These are phyloP conservation scores for Venturia carpophila DNA, from an alignment of 2,329 filamentous ascomycete genomes.

Conservation along the genomic window DNA sequence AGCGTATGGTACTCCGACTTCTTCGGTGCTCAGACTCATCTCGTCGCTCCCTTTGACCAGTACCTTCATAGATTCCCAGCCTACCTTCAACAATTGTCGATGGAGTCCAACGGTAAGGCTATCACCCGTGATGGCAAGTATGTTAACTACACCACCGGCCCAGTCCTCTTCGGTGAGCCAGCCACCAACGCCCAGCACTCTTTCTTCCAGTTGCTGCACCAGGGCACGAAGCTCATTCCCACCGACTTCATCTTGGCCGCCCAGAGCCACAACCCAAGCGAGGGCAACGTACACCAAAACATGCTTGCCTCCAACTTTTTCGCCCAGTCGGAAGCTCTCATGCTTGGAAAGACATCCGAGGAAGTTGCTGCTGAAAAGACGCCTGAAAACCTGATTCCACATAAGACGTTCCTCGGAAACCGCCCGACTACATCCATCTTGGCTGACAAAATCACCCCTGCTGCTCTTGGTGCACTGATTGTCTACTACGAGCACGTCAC, in stretches of 20 bases:
- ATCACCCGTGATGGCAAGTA: slow-evolving; percentile 81
- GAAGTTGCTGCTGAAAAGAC: slow-evolving; percentile 70
- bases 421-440: slow-evolving; percentile 92
- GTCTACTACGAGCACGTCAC: slow-evolving; percentile 99
- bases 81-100: slow-evolving; percentile 97
- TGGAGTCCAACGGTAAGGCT: slow-evolving; percentile 99
- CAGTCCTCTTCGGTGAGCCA: slow-evolving; percentile 94
- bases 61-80: slow-evolving; percentile 98
- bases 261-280: slow-evolving; percentile 92
- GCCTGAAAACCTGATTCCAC: slow-evolving; percentile 70
- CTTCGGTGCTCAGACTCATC: slow-evolving; percentile 94
- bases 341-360: slow-evolving; percentile 82
- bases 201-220: slow-evolving; percentile 99
- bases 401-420: slow-evolving; percentile 99
- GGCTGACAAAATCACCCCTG: slow-evolving; percentile 87
- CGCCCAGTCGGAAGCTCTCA: slow-evolving; percentile 78
- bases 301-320: slow-evolving; percentile 93
- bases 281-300: slow-evolving; percentile 86
- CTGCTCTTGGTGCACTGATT: slow-evolving; percentile 87
- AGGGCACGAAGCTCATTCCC: slow-evolving; percentile 97
- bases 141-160: slow-evolving; percentile 94
- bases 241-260: slow-evolving; percentile 96
- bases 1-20: slow-evolving; percentile 99
- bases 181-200: slow-evolving; percentile 99
- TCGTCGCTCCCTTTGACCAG: slow-evolving; percentile 98